Conservation (phyloP, 345 rosid genomes). For the Odontarrhena argentea region DNA sequence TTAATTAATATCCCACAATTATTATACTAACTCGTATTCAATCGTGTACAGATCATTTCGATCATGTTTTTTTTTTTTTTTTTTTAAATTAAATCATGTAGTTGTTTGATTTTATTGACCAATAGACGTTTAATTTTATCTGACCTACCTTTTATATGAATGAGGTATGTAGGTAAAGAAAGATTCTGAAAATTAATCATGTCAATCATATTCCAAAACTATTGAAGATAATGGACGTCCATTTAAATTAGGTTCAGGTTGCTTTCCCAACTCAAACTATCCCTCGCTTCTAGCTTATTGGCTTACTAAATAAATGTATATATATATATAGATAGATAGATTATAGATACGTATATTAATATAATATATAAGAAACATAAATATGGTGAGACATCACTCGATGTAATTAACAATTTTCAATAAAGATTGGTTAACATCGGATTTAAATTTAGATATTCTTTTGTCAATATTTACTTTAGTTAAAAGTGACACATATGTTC, state of each 20-base stretch:
- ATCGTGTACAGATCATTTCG: no score
- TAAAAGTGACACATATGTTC: neutral
- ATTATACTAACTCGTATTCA: neutral
- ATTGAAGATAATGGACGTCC: slow-evolving; percentile 7
- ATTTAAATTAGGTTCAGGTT: slow-evolving; percentile 40
- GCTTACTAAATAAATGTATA: slow-evolving; percentile 1
- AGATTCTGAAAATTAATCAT: neutral
- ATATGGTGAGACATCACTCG: slow-evolving; percentile 9
- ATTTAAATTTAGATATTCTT: no score
- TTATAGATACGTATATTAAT: no score
- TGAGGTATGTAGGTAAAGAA: neutral
- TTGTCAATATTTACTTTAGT: neutral
- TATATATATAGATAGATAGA: neutral
- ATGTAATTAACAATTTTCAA: neutral
- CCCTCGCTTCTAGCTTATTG: slow-evolving; percentile 23
- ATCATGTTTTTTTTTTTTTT: no score
- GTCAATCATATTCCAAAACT: neutral
- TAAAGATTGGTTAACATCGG: neutral
- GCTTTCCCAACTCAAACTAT: slow-evolving; percentile 27
- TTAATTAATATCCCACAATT: neutral
- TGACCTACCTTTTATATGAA: neutral
- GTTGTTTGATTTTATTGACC: neutral
- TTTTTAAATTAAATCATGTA: neutral
- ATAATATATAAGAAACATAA: neutral
- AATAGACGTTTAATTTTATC: neutral